Conservation (phyloP, 805 yeast genomes). For the Candida railenensis region DNA sequence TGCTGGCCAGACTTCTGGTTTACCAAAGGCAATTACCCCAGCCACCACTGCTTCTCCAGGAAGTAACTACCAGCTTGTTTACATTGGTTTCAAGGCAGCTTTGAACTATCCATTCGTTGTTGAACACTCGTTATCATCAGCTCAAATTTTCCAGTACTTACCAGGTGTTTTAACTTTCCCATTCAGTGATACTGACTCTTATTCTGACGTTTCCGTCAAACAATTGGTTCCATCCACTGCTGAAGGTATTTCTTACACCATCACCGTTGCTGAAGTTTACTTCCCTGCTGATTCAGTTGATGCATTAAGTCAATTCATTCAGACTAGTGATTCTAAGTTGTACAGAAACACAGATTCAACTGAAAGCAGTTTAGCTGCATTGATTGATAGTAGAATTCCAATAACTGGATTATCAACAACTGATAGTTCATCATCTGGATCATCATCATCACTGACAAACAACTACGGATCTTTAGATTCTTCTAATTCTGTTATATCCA, state of each 20-base stretch:
- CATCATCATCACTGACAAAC: conserved; percentile 11
- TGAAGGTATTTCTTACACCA: conserved; percentile 53
- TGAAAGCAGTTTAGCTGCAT: conserved; percentile 54
- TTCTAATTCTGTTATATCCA: conserved; percentile 11
- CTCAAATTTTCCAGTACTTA: conserved; percentile 81
- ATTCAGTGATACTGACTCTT: conserved; percentile 36
- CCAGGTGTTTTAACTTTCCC: conserved; percentile 73
- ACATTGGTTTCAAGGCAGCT: conserved; percentile 74
- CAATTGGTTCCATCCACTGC: conserved; percentile 77
- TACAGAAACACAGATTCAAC: conserved; percentile 60
- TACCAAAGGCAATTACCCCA: conserved; percentile 85
- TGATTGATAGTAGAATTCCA: conserved; percentile 74
- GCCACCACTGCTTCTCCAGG: conserved; percentile 47
- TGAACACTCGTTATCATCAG: conserved; percentile 67
- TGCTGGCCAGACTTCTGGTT: conserved; percentile 39
- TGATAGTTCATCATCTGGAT: conserved; percentile 8
- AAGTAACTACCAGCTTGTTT: conserved; percentile 50
- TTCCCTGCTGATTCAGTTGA: conserved; percentile 59
- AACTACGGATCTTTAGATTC: conserved; percentile 38
- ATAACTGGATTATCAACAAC: conserved; percentile 41
- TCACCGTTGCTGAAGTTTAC: conserved; percentile 86
- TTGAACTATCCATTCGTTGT: conserved; percentile 87
- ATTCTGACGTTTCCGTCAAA: conserved; percentile 53
- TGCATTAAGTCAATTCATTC: conserved; percentile 49
- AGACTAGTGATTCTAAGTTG: conserved; percentile 52